Evolutionary conservation across 805 yeast genomes (phyloP), one percentile per base, ranked within the genome.

Genomic region (Ogataea paradorogensis): DNA sequence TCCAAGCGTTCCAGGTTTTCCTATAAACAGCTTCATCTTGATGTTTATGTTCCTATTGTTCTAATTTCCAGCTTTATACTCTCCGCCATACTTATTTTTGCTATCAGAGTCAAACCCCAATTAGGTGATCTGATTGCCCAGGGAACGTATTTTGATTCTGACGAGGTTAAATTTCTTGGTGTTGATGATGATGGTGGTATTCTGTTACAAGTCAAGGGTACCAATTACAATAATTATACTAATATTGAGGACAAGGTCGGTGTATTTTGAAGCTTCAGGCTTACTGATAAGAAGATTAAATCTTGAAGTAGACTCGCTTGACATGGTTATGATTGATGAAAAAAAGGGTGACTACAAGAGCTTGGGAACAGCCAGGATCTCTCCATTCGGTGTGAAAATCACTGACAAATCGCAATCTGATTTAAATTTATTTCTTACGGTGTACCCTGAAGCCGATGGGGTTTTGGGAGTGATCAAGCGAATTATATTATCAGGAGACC

Each of bases 361-460:
- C 14, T 40, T 69, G 28, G 73, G 74, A 1, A 42, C 42, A 1
- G 61, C 62, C 5, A 47, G 53, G 13, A 52, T 67, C 1, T 55
- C 67, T 2, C 62, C 64, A 11, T 64, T 69, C 38, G 35, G 43
- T 10, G 63, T 68, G 7, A 47, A 48, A 9, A 61, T 65, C n/a
- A 53, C 43, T 4, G 56, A 67, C 36, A 47, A 52, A 2, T 34
- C 42, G 4, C 33, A 35, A 2, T 61, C 66, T 2, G 46, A 45
- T 0, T 26, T 69, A 25, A 54, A 56, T 16, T 33, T 66, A 30
- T 38, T 52, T 22, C 43, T 66, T 13, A 56, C 59, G 0, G 43
- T 66, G 2, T 54, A 52, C 35, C 73, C 73, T 7, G 52, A 64
- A 29, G 41, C 65, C 0, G 46, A 45, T 4, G 63, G 65, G 10